These are phyloP conservation scores for Ilyonectria sp. DNA, from an alignment of 2,329 filamentous ascomycete species.

Conservation along the genomic window DNA sequence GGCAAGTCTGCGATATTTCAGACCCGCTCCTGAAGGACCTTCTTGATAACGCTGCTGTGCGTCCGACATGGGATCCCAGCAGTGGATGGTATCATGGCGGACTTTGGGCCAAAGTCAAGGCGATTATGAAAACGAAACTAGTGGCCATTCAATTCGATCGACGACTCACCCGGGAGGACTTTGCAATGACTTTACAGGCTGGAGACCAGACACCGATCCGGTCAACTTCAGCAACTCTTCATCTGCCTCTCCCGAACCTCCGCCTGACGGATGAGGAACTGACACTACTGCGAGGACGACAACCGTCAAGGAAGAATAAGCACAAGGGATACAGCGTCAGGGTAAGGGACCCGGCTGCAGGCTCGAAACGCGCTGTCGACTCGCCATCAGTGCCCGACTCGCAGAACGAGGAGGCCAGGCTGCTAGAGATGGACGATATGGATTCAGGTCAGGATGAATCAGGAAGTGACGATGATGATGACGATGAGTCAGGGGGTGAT, in stretches of 20 bases:
- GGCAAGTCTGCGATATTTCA: constrained; percentile 93
- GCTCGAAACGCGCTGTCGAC: constrained; percentile 34
- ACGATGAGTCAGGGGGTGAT: constrained; percentile 47
- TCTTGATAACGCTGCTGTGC: constrained; percentile 74
- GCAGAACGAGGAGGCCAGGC: constrained; percentile 43
- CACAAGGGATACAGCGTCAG: constrained; percentile 55
- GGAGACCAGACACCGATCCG: constrained; percentile 54
- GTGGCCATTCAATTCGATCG: constrained; percentile 74
- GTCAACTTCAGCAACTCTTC: constrained; percentile 50
- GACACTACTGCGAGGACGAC: constrained; percentile 52
- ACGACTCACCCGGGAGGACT: constrained; percentile 59
- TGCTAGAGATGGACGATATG: constrained; percentile 42
- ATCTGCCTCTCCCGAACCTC: constrained; percentile 54
- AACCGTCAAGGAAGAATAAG: constrained; percentile 55
- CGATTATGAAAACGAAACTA: constrained; percentile 91
- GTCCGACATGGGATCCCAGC: constrained; percentile 71
- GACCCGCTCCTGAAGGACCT: constrained; percentile 81
- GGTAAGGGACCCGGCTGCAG: constrained; percentile 45
- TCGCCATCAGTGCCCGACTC: constrained; percentile 37
- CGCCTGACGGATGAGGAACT: constrained; percentile 55
- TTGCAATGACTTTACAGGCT: constrained; percentile 52
- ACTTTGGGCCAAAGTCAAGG: constrained; percentile 85
- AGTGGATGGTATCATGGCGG: constrained; percentile 91
- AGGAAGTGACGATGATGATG: constrained; percentile 46
- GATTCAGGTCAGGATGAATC: constrained; percentile 47